phyloP scores from a whole-genome alignment of 2,329 filamentous ascomycete genomes.

The Cercospora canescens region DNA sequence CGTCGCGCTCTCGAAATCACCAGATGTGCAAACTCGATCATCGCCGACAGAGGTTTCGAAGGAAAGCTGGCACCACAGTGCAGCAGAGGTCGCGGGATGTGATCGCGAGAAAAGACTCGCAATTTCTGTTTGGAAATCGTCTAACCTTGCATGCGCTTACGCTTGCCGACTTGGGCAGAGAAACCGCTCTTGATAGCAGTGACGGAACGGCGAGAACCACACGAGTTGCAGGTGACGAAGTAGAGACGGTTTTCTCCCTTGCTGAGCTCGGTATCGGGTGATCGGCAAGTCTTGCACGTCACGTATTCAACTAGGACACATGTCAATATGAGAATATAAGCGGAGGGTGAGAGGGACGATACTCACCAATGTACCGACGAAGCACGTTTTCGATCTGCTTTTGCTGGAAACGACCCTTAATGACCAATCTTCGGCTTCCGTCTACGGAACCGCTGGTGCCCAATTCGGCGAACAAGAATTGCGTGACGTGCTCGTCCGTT shows the following conservation, averaged over 20 bases:
- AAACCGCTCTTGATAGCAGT: constrained; percentile 99
- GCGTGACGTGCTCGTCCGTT: constrained; percentile 87
- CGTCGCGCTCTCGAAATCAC: constrained; percentile 4
- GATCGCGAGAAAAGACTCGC: background rate
- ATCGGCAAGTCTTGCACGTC: constrained; percentile 97
- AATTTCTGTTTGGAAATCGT: constrained; percentile 30
- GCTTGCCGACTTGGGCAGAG: constrained; percentile 98
- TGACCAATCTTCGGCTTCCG: constrained; percentile 87
- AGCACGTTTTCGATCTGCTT: constrained; percentile 98
- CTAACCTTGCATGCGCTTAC: constrained; percentile 72
- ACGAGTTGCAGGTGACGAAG: constrained; percentile 92
- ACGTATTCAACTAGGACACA: constrained; percentile 77
- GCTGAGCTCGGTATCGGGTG: constrained; percentile 91
- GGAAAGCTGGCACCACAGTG: background rate
- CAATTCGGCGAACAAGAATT: constrained; percentile 96
- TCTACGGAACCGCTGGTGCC: constrained; percentile 96
- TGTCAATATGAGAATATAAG: constrained; percentile 25
- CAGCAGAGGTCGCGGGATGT: background rate
- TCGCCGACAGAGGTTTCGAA: constrained; percentile 2
- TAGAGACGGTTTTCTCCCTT: constrained; percentile 99
- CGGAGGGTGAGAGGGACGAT: background rate
- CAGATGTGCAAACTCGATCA: constrained; percentile 9
- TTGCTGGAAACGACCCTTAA: constrained; percentile 99
- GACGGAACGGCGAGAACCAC: constrained; percentile 72
- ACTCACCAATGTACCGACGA: constrained; percentile 88